Percentiles rank a stretch among this genome's conserved stretches.
phyloP scores from a whole-genome alignment of 1,139 yeast species.

The Zygosaccharomyces sapae region DNA sequence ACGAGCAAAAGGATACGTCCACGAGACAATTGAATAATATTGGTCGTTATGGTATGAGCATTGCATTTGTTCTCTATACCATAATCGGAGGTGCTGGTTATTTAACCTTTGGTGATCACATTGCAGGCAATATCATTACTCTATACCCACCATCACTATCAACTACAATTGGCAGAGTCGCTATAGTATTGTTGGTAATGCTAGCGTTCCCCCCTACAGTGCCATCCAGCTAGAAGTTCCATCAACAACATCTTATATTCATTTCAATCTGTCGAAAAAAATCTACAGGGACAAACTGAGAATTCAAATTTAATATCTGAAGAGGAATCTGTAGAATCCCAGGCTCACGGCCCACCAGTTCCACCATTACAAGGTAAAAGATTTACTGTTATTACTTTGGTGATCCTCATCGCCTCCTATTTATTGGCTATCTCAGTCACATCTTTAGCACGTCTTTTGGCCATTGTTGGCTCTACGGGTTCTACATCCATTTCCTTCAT shows the following conservation, averaged over 20 bases:
- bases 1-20: constrained; percentile 55
- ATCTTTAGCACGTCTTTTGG: constrained; percentile 79
- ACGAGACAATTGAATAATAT: constrained; percentile 52
- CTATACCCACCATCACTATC: constrained; percentile 61
- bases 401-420: constrained; percentile 60
- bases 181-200: constrained; percentile 65
- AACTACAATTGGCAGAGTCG: constrained; percentile 64
- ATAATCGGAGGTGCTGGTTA: constrained; percentile 66
- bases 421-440: constrained; percentile 70
- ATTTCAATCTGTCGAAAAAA: constrained; percentile 11
- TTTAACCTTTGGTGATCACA: constrained; percentile 62
- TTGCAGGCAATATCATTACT: constrained; percentile 63
- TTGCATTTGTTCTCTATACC: constrained; percentile 56
- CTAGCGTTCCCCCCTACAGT: constrained; percentile 69
- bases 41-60: constrained; percentile 52
- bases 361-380: constrained; percentile 39
- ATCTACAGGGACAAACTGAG: constrained; percentile 5
- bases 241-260: constrained; percentile 64
- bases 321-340: constrained; percentile 32
- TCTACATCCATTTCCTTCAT: constrained; percentile 91
- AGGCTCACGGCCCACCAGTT: constrained; percentile 20
- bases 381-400: constrained; percentile 62
- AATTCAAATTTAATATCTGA: constrained; percentile 19
- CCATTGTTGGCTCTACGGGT: constrained; percentile 93
- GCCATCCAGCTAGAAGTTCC: constrained; percentile 75